phyloP scores from a whole-genome alignment of 257 asterid species.

The Solanum bulbocastanum region DNA sequence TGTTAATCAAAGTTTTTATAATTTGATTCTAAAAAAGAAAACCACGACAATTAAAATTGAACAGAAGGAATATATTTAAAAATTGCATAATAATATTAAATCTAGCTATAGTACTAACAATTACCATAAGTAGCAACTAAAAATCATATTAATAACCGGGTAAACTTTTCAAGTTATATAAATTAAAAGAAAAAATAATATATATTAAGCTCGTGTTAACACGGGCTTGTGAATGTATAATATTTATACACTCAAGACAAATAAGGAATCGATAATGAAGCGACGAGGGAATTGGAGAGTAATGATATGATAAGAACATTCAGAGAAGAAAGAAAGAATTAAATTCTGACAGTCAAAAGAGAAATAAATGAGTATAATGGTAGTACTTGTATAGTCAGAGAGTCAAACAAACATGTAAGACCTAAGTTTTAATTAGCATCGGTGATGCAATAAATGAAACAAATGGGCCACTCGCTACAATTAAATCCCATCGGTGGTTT shows the following conservation, averaged over 20 bases:
- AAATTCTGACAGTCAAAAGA: constrained; percentile 6
- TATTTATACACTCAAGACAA: neutral
- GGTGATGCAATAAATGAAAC: neutral
- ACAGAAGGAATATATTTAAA: neutral
- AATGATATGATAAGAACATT: neutral
- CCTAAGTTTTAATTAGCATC: neutral
- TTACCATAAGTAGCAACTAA: neutral
- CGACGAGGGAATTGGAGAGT: neutral
- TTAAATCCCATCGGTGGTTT: constrained; percentile 4
- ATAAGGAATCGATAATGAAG: neutral
- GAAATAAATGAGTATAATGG: neutral
- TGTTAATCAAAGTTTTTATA: too few relatives aligned
- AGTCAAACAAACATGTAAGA: neutral
- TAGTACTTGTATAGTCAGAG: neutral
- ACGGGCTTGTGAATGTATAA: neutral
- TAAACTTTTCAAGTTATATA: neutral
- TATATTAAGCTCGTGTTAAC: too few relatives aligned
- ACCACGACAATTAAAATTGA: too few relatives aligned
- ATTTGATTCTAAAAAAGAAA: neutral
- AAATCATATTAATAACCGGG: too few relatives aligned
- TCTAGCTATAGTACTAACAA: neutral
- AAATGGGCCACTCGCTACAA: neutral
- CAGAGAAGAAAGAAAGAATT: neutral
- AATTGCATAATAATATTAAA: too few relatives aligned
- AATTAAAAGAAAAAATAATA: too few relatives aligned